Evolutionary conservation across 2,329 filamentous ascomycete genomes (phyloP), one percentile per base, ranked within the genome.

Genomic region (Phoma sp.): DNA sequence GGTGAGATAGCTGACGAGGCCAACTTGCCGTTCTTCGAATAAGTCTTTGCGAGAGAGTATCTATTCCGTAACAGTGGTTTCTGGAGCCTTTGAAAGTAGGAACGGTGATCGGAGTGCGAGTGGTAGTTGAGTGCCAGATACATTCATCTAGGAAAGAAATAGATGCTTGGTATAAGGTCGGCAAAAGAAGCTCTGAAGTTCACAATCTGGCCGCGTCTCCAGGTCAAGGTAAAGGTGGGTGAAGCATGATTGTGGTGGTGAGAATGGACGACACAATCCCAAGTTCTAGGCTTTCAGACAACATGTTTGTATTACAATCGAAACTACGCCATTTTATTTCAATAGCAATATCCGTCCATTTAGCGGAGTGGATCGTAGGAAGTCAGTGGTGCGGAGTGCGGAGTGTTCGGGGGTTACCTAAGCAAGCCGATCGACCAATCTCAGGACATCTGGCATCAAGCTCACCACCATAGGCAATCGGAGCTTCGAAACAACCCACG

Each of bases 371-470:
- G 4, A 12, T 8, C 48, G 41, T 15, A 35, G 31, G n/a, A 24
- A 29, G 25, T 49, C n/a, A 21, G 37, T 36, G 21, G 21, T 24
- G 17, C 33, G 29, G 22, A 29, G 17, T 6, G 12, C 3, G 13
- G 22, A n/a, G 45, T 13, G 39, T 40, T 61, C 54, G 57, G 63
- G 43, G 37, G 59, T 61, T 64, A 55, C 61, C 57, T 68, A 66
- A 67, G 63, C 63, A 40, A 37, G 36, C 48, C 61, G 62, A 59
- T 58, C 50, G 58, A 44, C 59, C 54, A 63, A 63, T 55, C 63
- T 52, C 50, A 60, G 63, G 63, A 67, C 64, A 71, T 69, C 63
- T 71, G 68, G 68, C 68, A 63, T 65, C 63, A 67, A 67, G 62
- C 66, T 61, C 55, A 53, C 55, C 40, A 61, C 33, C 45, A 58